A percentile compares a stretch with the other conserved stretches of the same genome.
phyloP scores from a whole-genome alignment of 345 rosid genomes.

The Stellera chamaejasme region DNA sequence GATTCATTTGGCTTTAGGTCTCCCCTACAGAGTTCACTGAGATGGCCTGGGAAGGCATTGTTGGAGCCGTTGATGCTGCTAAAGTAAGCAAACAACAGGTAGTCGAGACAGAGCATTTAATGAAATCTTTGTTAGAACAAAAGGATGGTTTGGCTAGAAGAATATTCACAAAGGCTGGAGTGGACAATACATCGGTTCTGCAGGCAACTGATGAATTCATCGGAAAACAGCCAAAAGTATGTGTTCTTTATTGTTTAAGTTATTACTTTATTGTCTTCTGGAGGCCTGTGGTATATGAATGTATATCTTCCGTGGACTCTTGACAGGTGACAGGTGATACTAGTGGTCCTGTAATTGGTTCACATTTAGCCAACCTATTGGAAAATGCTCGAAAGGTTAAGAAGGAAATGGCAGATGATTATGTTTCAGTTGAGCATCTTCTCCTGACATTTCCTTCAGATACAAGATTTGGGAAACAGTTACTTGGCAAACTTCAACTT shows the following conservation, averaged over 20 bases:
- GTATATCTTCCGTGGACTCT: conserved; percentile 1
- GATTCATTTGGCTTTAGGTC: conserved; percentile 17
- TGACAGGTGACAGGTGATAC: conserved; percentile 59
- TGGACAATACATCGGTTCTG: conserved; percentile 59
- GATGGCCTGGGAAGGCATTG: conserved; percentile 86
- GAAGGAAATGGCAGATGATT: conserved; percentile 74
- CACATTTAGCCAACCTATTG: conserved; percentile 40
- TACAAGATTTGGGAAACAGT: conserved; percentile 61
- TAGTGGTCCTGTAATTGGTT: conserved; percentile 58
- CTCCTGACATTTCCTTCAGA: conserved; percentile 62
- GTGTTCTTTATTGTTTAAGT: neutral
- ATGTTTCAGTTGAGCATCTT: conserved; percentile 74
- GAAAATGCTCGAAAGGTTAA: conserved; percentile 54
- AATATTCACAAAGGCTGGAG: conserved; percentile 66
- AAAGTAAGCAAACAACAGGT: conserved; percentile 50
- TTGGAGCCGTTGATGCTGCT: conserved; percentile 69
- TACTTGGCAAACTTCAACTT: conserved; percentile 48
- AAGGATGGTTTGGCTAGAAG: conserved; percentile 82
- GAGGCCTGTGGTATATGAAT: neutral
- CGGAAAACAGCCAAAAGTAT: conserved; percentile 66
- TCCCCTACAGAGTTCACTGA: conserved; percentile 65
- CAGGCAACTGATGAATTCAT: conserved; percentile 61
- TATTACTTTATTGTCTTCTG: neutral
- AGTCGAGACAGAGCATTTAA: conserved; percentile 81
- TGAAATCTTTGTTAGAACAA: conserved; percentile 92